Conservation (phyloP, 2,329 filamentous ascomycete genomes). For the Aspergillus ochraceoroseus region DNA sequence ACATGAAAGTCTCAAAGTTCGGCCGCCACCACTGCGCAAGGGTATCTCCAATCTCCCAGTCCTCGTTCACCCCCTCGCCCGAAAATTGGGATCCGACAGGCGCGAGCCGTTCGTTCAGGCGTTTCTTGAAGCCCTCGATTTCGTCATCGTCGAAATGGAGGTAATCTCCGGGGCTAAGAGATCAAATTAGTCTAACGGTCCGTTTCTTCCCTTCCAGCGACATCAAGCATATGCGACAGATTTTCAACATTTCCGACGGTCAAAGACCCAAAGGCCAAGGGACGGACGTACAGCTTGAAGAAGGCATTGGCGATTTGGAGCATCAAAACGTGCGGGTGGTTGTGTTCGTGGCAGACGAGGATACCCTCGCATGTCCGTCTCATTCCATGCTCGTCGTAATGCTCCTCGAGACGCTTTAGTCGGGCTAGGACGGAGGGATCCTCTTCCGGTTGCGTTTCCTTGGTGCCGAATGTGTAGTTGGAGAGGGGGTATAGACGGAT, state of each 20-base stretch:
- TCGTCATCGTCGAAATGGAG: conserved; percentile 82
- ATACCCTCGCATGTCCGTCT: conserved; percentile 94
- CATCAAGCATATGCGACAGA: no score
- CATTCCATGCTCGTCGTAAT: conserved; percentile 91
- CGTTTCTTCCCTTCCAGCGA: no score
- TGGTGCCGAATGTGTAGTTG: conserved; percentile 98
- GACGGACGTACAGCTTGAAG: conserved; percentile 72
- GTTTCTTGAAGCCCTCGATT: conserved; percentile 86
- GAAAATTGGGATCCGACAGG: conserved; percentile 78
- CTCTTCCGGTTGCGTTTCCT: conserved; percentile 96
- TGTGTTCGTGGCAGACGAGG: conserved; percentile 96
- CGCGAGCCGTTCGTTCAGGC: conserved; percentile 87
- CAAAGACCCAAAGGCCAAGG: no score
- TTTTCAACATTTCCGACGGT: no score
- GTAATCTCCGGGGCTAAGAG: conserved; percentile 75
- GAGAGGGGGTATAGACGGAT: conserved; percentile 91
- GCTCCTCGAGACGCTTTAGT: conserved; percentile 89
- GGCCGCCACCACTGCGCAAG: conserved; percentile 98
- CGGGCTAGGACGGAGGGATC: conserved; percentile 92
- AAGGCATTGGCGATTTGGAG: conserved; percentile 98
- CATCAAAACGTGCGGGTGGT: conserved; percentile 98
- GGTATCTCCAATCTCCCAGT: conserved; percentile 93
- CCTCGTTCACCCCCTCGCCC: conserved; percentile 80
- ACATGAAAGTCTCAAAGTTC: conserved; percentile 99
- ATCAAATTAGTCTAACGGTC: no score